A percentile compares a stretch with the other conserved stretches of the same genome.
Evolutionary conservation across 2,329 filamentous ascomycete species (phyloP).

Genomic region (Coccinonectria pachysandricola): DNA sequence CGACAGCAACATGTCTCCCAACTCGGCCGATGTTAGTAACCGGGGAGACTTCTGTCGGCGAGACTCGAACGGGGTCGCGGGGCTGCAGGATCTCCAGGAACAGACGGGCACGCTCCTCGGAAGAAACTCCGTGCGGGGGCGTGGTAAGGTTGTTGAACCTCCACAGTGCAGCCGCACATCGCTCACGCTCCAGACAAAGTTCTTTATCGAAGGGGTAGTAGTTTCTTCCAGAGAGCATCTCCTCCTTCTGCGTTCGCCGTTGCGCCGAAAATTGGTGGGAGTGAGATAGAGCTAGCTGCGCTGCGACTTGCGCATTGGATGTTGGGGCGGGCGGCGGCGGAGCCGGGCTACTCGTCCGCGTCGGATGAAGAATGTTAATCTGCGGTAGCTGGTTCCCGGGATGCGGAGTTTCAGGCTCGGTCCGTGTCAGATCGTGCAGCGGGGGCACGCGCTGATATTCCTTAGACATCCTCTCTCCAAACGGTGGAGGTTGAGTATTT

Average conservation of each 20-base stretch:
- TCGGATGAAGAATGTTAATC: constrained; percentile 44
- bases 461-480: constrained; percentile 41
- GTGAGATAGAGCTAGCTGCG: constrained; percentile 49
- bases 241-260: constrained; percentile 65
- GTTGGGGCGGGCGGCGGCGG: constrained; percentile 27
- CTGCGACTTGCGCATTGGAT: constrained; percentile 42
- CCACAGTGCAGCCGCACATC: constrained; percentile 72
- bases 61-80: constrained; percentile 42
- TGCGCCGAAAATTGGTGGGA: constrained; percentile 36
- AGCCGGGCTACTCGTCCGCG: constrained; percentile 37
- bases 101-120: constrained; percentile 55
- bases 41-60: constrained; percentile 42
- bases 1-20: constrained; percentile 67
- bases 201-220: constrained; percentile 73
- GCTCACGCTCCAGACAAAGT: constrained; percentile 72
- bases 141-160: constrained; percentile 71
- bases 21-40: constrained; percentile 50
- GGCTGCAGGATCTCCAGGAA: constrained; percentile 65
- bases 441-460: constrained; percentile 53
- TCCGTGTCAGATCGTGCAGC: constrained; percentile 47
- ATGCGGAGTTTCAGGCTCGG: constrained; percentile 44
- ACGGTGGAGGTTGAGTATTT: constrained; percentile 32
- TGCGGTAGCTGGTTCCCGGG: constrained; percentile 43
- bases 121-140: constrained; percentile 61
- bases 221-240: constrained; percentile 74